Evolutionary conservation across 345 rosid genomes (phyloP).

Genomic region (Heritiera fomes): DNA sequence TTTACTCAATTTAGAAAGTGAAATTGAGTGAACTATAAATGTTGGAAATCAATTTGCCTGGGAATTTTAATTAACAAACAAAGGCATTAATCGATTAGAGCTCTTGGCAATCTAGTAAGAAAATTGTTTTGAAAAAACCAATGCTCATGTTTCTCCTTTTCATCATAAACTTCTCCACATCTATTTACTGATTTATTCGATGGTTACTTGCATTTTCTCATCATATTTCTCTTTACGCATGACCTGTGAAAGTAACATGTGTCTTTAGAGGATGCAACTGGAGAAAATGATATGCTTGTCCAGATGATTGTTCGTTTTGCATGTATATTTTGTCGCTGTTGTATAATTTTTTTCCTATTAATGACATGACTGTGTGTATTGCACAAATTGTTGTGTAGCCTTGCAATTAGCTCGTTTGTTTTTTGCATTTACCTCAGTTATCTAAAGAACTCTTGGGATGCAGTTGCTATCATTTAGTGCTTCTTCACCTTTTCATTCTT

Average conservation of each 20-base stretch:
- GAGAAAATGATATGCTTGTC: not conserved
- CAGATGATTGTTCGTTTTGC: not conserved
- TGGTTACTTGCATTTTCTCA: not conserved
- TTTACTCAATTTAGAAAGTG: not conserved
- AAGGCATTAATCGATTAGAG: not conserved
- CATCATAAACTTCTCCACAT: not conserved
- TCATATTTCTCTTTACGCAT: not conserved
- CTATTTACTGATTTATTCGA: not conserved
- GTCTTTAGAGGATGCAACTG: not conserved
- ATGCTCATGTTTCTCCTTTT: not conserved
- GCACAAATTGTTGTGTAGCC: not conserved
- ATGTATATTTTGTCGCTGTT: not conserved
- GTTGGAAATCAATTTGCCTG: not conserved
- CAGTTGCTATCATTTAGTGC: not conserved
- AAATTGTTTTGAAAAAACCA: not conserved
- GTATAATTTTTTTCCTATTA: not conserved
- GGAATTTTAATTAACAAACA: not conserved
- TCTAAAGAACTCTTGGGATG: not conserved
- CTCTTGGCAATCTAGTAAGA: not conserved
- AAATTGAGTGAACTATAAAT: not conserved
- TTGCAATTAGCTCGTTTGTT: not conserved
- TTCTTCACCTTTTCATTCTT: not conserved
- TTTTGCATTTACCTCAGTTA: not conserved
- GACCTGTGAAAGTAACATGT: not conserved
- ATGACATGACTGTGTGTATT: not conserved